phyloP scores from a whole-genome alignment of 495 filamentous ascomycete genomes.

The Poronia punctata region DNA sequence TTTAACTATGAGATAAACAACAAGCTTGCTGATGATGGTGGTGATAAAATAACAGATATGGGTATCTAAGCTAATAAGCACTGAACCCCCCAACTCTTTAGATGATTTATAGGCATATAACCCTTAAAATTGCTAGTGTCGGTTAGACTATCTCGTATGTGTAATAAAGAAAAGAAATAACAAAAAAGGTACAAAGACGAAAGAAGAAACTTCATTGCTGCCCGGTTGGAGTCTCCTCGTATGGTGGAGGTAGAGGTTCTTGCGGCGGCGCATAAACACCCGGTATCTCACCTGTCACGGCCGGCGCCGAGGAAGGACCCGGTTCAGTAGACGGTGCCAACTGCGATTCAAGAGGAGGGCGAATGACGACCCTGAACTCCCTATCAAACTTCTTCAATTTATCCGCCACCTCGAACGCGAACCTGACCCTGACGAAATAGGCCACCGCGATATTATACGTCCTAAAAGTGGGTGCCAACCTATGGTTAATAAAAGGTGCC shows the following conservation, averaged over 20 bases:
- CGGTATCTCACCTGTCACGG: background rate
- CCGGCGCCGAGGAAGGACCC: slow-evolving; percentile 1
- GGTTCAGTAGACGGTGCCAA: background rate
- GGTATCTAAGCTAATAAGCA: too few relatives aligned
- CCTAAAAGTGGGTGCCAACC: background rate
- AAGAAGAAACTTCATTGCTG: too few relatives aligned
- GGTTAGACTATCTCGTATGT: too few relatives aligned
- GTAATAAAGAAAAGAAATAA: too few relatives aligned
- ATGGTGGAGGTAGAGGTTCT: slow-evolving; percentile 4
- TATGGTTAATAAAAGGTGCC: background rate
- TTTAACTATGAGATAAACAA: too few relatives aligned
- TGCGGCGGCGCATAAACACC: slow-evolving; percentile 1
- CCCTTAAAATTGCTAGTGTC: too few relatives aligned
- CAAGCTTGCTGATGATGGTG: too few relatives aligned
- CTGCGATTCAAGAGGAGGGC: background rate
- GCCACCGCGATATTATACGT: slow-evolving; percentile 6
- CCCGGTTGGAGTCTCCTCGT: background rate
- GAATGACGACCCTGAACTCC: slow-evolving; percentile 1
- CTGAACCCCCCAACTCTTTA: too few relatives aligned
- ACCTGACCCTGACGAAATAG: background rate
- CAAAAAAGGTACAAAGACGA: too few relatives aligned
- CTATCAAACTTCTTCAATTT: background rate
- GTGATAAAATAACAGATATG: too few relatives aligned
- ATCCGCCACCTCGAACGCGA: background rate
- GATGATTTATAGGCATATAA: too few relatives aligned